phyloP scores from a whole-genome alignment of 2,329 filamentous ascomycete genomes.

The Trichophyton mentagrophytes region DNA sequence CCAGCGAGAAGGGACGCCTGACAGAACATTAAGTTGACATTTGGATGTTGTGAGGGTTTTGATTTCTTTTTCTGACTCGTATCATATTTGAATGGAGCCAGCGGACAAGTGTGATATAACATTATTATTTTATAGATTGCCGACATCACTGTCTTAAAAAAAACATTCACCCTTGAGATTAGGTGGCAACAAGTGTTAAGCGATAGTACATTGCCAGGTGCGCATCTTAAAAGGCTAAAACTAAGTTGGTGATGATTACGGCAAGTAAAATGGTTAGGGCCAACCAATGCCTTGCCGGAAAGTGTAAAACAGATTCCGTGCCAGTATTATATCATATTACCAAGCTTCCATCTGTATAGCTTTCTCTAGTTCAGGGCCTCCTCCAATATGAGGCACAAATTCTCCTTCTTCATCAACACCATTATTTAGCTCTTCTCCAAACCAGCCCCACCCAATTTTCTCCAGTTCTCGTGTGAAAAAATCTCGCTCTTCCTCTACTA shows the following conservation, averaged over 20 bases:
- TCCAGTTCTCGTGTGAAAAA: conserved; percentile 70
- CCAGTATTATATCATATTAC: not conserved
- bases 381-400: conserved; percentile 8
- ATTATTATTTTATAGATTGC: not conserved
- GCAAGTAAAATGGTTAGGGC: too few species aligned
- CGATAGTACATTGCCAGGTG: too few species aligned
- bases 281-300: too few species aligned
- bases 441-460: conserved; percentile 46
- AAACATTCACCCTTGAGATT: too few species aligned
- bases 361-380: conserved; percentile 22
- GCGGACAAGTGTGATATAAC: not conserved
- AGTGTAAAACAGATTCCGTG: too few species aligned
- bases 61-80: not conserved
- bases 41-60: not conserved
- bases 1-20: not conserved
- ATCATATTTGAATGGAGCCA: not conserved
- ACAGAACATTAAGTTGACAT: not conserved
- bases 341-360: conserved; percentile 1
- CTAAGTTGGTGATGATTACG: too few species aligned
- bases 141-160: conserved; percentile 1
- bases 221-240: too few species aligned
- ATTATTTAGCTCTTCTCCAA: conserved; percentile 24
- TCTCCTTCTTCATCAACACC: conserved; percentile 20
- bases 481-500: conserved; percentile 60
- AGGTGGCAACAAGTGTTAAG: too few species aligned